Conservation (phyloP, 495 filamentous ascomycete species). For the Lentithecium fluviatile region DNA sequence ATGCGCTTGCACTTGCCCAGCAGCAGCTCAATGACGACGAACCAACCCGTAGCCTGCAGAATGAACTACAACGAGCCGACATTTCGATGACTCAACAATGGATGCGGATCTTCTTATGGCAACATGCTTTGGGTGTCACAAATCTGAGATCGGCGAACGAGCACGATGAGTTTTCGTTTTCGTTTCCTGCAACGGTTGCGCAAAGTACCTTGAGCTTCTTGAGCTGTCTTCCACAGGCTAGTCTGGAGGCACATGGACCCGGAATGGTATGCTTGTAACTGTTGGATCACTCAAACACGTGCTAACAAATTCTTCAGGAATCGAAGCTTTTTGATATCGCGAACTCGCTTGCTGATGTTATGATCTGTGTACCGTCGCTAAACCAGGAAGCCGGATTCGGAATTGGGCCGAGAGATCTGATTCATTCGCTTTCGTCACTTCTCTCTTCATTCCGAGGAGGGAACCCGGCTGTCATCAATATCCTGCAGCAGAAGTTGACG, state of each 20-base stretch:
- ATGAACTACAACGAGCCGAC: constrained; percentile 50
- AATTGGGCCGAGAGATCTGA: constrained; percentile 17
- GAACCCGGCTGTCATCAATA: constrained; percentile 18
- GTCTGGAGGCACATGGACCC: constrained; percentile 44
- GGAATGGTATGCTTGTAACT: constrained; percentile 38
- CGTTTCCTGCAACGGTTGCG: constrained; percentile 47
- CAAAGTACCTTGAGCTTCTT: constrained; percentile 47
- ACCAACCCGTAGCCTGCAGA: constrained; percentile 36
- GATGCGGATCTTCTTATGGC: constrained; percentile 52
- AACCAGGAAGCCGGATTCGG: constrained; percentile 10
- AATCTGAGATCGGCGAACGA: constrained; percentile 13
- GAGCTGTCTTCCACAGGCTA: constrained; percentile 43
- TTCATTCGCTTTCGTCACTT: constrained; percentile 19
- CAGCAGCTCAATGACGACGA: constrained; percentile 40
- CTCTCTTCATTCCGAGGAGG: constrained; percentile 22
- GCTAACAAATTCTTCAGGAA: constrained; percentile 38
- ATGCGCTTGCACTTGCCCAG: constrained; percentile 41
- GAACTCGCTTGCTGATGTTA: constrained; percentile 48
- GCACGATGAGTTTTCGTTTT: constrained; percentile 31
- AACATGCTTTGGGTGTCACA: constrained; percentile 36
- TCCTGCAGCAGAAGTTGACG: constrained; percentile 26
- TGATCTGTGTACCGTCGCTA: constrained; percentile 34
- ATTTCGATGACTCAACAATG: constrained; percentile 51
- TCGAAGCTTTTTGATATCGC: constrained; percentile 52
- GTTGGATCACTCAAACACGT: constrained; percentile 2